Conservation (phyloP, 177 flowering plant species). For the Tripterygium wilfordii region DNA sequence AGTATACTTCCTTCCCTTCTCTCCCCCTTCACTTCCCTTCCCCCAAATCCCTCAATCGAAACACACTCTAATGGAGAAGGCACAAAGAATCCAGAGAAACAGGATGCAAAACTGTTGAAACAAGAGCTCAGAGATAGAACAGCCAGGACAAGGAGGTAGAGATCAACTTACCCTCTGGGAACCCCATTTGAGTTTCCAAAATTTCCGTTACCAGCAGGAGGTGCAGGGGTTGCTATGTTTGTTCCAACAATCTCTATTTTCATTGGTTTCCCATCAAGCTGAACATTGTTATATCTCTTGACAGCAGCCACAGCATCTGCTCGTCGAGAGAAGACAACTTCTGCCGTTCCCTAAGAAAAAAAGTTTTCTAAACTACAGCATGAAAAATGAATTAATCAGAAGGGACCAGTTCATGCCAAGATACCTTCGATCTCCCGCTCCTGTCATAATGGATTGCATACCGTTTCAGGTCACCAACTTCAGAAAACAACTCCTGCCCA, state of each 20-base stretch:
- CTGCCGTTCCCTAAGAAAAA: constrained; percentile 83
- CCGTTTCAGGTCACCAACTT: constrained; percentile 77
- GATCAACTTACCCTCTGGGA: constrained; percentile 41
- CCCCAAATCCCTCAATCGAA: no score
- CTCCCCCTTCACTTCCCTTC: no score
- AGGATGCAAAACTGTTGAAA: no score
- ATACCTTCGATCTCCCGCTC: constrained; percentile 94
- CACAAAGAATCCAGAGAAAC: no score
- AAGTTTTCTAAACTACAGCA: constrained; percentile 18
- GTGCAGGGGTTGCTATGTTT: constrained; percentile 47
- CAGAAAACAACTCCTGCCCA: constrained; percentile 71
- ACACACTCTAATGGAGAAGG: no score
- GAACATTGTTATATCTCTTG: constrained; percentile 87
- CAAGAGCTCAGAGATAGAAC: no score
- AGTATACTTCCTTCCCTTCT: no score
- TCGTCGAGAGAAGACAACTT: constrained; percentile 75
- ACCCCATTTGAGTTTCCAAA: constrained; percentile 41
- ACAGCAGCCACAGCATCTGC: constrained; percentile 75
- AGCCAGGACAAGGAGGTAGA: background rate
- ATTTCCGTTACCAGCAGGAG: constrained; percentile 30
- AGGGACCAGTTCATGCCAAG: constrained; percentile 15
- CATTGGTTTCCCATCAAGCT: constrained; percentile 97
- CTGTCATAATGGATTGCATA: constrained; percentile 68
- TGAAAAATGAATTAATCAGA: constrained; percentile 14
- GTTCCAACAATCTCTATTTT: constrained; percentile 87